Percentiles rank a stretch among this genome's conserved stretches.
Conservation (phyloP, 768 basidiomycete species). For the Naganishia randhawae region DNA sequence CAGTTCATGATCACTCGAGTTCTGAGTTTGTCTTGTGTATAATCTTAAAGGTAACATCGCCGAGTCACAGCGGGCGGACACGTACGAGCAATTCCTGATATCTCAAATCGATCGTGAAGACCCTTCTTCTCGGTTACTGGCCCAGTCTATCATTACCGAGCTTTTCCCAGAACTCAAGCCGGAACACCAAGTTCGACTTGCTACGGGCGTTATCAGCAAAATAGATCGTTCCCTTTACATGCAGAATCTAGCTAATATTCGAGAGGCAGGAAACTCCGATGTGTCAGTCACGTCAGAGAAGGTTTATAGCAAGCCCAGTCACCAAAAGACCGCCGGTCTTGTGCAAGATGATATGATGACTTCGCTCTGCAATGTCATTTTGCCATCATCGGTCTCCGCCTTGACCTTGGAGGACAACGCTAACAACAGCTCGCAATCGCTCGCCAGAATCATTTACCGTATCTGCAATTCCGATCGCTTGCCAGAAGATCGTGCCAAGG, state of each 20-base stretch:
- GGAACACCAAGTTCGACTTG: conserved; percentile 60
- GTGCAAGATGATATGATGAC: conserved; percentile 19
- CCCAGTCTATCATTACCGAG: conserved; percentile 63
- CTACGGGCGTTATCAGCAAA: conserved; percentile 44
- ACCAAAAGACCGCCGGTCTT: conserved; percentile 18
- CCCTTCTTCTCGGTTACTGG: conserved; percentile 59
- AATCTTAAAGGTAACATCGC: conserved; percentile 61
- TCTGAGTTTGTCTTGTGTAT: neutral
- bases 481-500: conserved; percentile 53
- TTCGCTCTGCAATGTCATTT: neutral
- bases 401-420: conserved; percentile 3
- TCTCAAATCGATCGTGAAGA: conserved; percentile 57
- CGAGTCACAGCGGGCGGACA: conserved; percentile 54
- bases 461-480: conserved; percentile 61
- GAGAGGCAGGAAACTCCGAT: neutral
- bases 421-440: neutral
- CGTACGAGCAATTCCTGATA: conserved; percentile 58
- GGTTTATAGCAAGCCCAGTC: conserved; percentile 26
- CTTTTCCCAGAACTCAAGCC: conserved; percentile 61
- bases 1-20: neutral
- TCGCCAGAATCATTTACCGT: conserved; percentile 56
- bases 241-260: conserved; percentile 6
- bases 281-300: conserved; percentile 12
- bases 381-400: neutral
- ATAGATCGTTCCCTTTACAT: conserved; percentile 24